Base-by-base conservation (phyloP, 805 yeast species). In the Ogataea ramenticola region DNA sequence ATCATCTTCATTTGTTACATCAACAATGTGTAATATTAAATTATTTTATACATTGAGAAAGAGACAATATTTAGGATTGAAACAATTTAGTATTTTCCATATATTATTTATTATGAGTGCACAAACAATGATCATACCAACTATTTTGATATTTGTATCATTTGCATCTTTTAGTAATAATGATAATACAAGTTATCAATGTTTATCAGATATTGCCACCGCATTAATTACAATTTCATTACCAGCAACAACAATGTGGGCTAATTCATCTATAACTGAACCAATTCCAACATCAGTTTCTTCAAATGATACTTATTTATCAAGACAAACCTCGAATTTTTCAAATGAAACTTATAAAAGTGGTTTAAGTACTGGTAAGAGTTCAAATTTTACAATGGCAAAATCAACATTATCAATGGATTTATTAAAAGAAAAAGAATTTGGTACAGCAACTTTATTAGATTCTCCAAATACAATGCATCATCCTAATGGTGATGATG, bases 181-280 rank as follows among this genome's bases (percentile, higher is more conserved):
- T 20, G 44, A 61, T 21, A 52, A 54, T 37, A 51, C 54, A 40
- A 52, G 67, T 27, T 55, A 46, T 22, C 67, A 71, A 52, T 58
- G 72, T 32, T 48, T 79, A 50, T 59, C 73, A 21, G 71, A 82
- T 3, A 56, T 85, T 26, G 78, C 86, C 2, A 65, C 78, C 2
- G 66, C 85, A 21, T 52, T 88, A 6, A 80, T 84, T 17, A 82
- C 84, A 0, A 57, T 86, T 24, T 84, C 90, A 3, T 67, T 89
- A 43, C 96, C 96, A 1, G 62, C 90, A 40, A 79, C 96, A 0
- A 78, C 96, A 0, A 74, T 89, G 75, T 89, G 97, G 97, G 95
- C 96, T 0, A 68, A 82, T 4, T 68, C 88, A 2, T 71, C 82
- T 1, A 80, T 81, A 52, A 76, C 75, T 44, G 56, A 71, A 2